A percentile compares a stretch with the other conserved stretches of the same genome.
Conservation (phyloP, 306 rosid species). For the Ammopiptanthus mongolicus region DNA sequence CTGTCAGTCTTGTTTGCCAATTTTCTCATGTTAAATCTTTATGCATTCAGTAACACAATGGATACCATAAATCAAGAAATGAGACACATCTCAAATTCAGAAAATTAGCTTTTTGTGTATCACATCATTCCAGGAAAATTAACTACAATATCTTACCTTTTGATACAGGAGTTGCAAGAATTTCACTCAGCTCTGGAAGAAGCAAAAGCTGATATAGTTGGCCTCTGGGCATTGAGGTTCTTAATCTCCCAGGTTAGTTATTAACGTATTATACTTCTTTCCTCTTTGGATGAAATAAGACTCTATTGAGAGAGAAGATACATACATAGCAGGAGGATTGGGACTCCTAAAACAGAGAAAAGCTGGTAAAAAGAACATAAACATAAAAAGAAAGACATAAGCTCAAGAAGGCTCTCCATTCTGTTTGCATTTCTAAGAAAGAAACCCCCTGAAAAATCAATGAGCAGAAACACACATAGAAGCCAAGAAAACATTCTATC, state of each 20-base stretch:
- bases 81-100: background rate
- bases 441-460: background rate
- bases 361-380: background rate
- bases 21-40: background rate
- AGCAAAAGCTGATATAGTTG: conserved; percentile 98
- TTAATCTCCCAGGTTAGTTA: conserved; percentile 59
- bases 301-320: background rate
- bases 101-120: background rate
- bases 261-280: background rate
- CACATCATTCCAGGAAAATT: background rate
- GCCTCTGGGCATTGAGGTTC: conserved; percentile 88
- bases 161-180: conserved; percentile 85
- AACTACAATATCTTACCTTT: conserved; percentile 17
- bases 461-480: background rate
- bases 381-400: background rate
- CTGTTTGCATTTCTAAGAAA: background rate
- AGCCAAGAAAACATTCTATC: background rate
- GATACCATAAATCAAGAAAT: background rate
- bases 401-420: background rate
- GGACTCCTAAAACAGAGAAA: background rate
- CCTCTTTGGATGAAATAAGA: background rate
- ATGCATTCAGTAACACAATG: background rate
- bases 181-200: conserved; percentile 90
- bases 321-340: background rate
- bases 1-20: background rate